Evolutionary conservation across 768 basidiomycete genomes (phyloP).

Genomic region (Leccinum truebloodii): DNA sequence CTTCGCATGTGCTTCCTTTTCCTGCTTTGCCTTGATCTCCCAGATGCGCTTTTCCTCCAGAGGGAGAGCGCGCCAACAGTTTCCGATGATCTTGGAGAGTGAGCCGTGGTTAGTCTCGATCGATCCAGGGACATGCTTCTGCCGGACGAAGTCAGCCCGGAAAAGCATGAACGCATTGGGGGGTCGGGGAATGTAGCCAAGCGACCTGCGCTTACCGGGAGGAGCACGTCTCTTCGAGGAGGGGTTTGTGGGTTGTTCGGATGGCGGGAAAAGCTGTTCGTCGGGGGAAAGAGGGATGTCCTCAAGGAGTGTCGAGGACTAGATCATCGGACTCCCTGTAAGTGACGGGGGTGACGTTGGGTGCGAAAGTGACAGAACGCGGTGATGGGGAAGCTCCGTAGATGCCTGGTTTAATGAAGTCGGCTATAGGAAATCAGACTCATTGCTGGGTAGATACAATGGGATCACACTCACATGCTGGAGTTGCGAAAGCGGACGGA

Average conservation of each 20-base stretch:
- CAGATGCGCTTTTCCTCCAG: slow-evolving; percentile 70
- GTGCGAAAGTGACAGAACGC: slow-evolving; percentile 61
- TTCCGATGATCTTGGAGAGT: slow-evolving; percentile 51
- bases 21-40: slow-evolving; percentile 72
- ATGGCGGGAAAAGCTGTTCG: slow-evolving; percentile 55
- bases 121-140: slow-evolving; percentile 51
- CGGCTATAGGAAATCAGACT: slow-evolving; percentile 21
- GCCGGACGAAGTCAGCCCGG: slow-evolving; percentile 38
- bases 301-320: slow-evolving; percentile 20
- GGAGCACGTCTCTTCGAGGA: slow-evolving; percentile 50
- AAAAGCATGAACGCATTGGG: slow-evolving; percentile 40
- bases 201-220: slow-evolving; percentile 64
- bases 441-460: too few relatives aligned
- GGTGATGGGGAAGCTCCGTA: slow-evolving; percentile 48
- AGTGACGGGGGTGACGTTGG: slow-evolving; percentile 58
- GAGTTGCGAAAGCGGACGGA: slow-evolving; percentile 40
- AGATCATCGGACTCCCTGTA: slow-evolving; percentile 41
- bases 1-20: slow-evolving; percentile 70
- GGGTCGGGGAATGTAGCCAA: slow-evolving; percentile 37
- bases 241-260: slow-evolving; percentile 40
- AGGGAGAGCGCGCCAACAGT: slow-evolving; percentile 68
- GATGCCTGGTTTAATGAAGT: slow-evolving; percentile 51
- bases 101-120: slow-evolving; percentile 53
- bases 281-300: slow-evolving; percentile 35
- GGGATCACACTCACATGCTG: slow-evolving; percentile 11